These are phyloP conservation scores for Auriscalpium microsporum DNA, from an alignment of 768 basidiomycete species.

Conservation along the genomic window DNA sequence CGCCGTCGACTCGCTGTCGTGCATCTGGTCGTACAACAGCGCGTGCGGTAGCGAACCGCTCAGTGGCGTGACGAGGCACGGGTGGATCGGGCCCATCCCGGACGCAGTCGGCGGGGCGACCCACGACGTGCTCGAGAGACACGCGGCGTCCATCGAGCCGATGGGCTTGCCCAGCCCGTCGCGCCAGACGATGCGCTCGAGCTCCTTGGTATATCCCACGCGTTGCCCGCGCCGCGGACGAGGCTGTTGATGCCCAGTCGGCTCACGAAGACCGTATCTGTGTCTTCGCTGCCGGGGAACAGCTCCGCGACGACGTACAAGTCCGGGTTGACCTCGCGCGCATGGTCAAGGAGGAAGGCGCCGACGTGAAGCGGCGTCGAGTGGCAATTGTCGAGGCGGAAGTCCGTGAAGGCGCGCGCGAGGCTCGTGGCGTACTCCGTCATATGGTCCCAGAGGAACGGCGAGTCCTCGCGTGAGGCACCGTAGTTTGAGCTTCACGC, in stretches of 20 bases:
- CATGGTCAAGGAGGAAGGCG: conserved; percentile 83
- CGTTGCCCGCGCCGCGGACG: conserved; percentile 93
- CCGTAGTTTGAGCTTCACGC: conserved; percentile 98
- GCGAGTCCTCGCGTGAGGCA: conserved; percentile 35
- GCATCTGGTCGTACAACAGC: conserved; percentile 89
- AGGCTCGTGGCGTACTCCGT: conserved; percentile 72
- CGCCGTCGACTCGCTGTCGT: conserved; percentile 91
- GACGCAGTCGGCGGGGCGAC: conserved; percentile 78
- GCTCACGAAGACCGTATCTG: conserved; percentile 86
- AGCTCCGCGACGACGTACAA: conserved; percentile 97
- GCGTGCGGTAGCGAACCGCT: conserved; percentile 89
- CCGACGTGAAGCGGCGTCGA: conserved; percentile 95
- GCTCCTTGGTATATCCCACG: conserved; percentile 81
- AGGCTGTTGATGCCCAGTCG: conserved; percentile 89
- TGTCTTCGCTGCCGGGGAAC: conserved; percentile 93
- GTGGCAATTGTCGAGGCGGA: conserved; percentile 97
- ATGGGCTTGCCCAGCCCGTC: conserved; percentile 92
- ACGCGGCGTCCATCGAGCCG: conserved; percentile 92
- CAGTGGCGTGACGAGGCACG: conserved; percentile 68
- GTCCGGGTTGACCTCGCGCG: conserved; percentile 80
- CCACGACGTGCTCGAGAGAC: conserved; percentile 48
- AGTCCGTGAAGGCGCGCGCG: conserved; percentile 84
- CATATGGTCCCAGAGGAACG: conserved; percentile 87
- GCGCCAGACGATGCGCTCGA: conserved; percentile 80
- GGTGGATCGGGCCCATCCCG: conserved; percentile 69